Conservation (phyloP, 75 land plant genomes). For the Cunninghamia lanceolata region DNA sequence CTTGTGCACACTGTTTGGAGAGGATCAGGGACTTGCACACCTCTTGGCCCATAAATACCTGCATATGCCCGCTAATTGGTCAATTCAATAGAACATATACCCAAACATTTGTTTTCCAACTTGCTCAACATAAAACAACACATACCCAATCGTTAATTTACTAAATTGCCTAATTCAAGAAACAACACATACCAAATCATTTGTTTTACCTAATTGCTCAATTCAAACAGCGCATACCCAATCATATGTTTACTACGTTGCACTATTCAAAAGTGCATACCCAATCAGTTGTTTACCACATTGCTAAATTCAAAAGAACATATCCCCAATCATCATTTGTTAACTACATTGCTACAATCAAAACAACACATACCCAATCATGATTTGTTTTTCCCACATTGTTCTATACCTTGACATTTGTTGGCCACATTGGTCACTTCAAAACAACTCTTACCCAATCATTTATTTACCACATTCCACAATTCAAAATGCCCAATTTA, state of each 20-base stretch:
- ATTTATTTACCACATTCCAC: neutral
- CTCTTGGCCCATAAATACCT: conserved; percentile 78
- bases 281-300: neutral
- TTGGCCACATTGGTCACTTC: neutral
- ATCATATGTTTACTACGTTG: neutral
- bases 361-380: neutral
- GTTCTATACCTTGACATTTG: neutral
- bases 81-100: neutral
- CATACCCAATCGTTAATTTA: neutral
- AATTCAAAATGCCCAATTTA: neutral
- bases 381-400: neutral
- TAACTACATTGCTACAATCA: neutral
- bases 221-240: neutral
- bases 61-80: conserved; percentile 10
- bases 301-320: neutral
- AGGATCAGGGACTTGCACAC: conserved; percentile 89
- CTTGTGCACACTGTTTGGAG: conserved; percentile 85
- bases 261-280: neutral
- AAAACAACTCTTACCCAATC: neutral
- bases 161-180: neutral
- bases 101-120: neutral
- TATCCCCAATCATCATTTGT: neutral
- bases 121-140: neutral
- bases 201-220: neutral
- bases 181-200: neutral